Evolutionary conservation across 108 stramenopile species (phyloP), one percentile per base, ranked within the genome.

Genomic region (Fragilaria crotonensis): DNA sequence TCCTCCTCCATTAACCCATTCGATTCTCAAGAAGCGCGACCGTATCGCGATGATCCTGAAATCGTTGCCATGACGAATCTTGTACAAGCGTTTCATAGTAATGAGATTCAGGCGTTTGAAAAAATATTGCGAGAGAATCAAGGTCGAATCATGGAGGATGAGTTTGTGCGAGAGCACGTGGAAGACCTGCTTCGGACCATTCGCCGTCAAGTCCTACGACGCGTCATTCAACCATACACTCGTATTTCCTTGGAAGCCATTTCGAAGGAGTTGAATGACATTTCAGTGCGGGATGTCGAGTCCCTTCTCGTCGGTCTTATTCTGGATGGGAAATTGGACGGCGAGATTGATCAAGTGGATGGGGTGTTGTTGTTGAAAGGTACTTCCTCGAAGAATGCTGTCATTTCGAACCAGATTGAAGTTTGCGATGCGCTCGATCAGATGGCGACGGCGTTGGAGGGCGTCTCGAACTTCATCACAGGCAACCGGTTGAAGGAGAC

Each of bases 11-110:
- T 96, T 73, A 94, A 96, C 71, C 95, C 95, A 14, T 94, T 96
- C 63, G 93, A 96, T 71, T 80, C 77, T 41, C 95, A 94, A 44
- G 95, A 96, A 77, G 95, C 93, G 2, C 73, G 91, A 25, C 93
- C 95, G 17, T 94, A 96, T 60, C 74, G 91, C 29, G 85, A 93
- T 52, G 95, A 94, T 72, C 92, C 91, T 0, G 95, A 96, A 66
- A 93, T 96, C 60, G 79, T 87, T 5, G 93, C 93, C 36, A 96
- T 96, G 94, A 93, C 90, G 45, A 90, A 89, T 53, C 62, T 95
- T 11, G 91, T 95, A 0, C 77, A 81, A 31, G 87, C 91, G 18
- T 95, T 95, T 62, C 87, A 93, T 36, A 80, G 74, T 67, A 85
- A 93, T 60, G 85, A 93, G 47, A 90, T 89, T 44, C 52, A 77